Percentiles rank a stretch among this genome's conserved stretches.
These are phyloP conservation scores for Plasmopara muralis DNA, from an alignment of 352 stramenopile genomes.

Conservation along the genomic window DNA sequence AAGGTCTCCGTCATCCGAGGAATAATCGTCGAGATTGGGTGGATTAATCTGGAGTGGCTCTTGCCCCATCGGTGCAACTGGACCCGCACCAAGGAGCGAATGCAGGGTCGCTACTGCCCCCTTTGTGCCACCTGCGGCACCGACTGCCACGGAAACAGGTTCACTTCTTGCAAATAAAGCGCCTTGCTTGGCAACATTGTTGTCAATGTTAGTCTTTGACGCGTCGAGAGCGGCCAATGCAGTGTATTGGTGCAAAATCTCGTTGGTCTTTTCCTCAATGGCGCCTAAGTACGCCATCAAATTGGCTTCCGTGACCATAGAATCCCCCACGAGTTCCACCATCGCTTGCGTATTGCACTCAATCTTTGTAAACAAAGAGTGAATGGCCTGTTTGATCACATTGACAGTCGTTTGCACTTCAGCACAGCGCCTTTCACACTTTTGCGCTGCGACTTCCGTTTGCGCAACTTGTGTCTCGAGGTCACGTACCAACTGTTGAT, in stretches of 20 bases:
- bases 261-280: slow-evolving; percentile 92
- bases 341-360: slow-evolving; percentile 78
- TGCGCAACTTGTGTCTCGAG: slow-evolving; percentile 76
- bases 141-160: slow-evolving; percentile 4
- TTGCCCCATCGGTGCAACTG: slow-evolving; percentile 85
- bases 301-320: slow-evolving; percentile 90
- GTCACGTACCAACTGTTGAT: slow-evolving; percentile 86
- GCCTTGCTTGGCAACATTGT: slow-evolving; percentile 40
- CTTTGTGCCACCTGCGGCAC: slow-evolving; percentile 15
- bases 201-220: slow-evolving; percentile 23
- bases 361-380: slow-evolving; percentile 70
- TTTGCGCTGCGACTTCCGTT: slow-evolving; percentile 79
- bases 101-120: slow-evolving; percentile 32
- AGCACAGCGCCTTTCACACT: slow-evolving; percentile 88
- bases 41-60: slow-evolving; percentile 91
- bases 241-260: slow-evolving; percentile 87
- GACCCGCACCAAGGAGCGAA: slow-evolving; percentile 75
- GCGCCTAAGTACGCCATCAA: slow-evolving; percentile 93
- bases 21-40: slow-evolving; percentile 91
- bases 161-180: slow-evolving; percentile 19
- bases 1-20: slow-evolving; percentile 86
- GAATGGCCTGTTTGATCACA: slow-evolving; percentile 80
- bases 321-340: slow-evolving; percentile 82
- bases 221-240: slow-evolving; percentile 33
- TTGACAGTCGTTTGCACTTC: slow-evolving; percentile 86